Conservation (phyloP, 1,284 basidiomycete genomes). For the Exsudoporus floridanus region DNA sequence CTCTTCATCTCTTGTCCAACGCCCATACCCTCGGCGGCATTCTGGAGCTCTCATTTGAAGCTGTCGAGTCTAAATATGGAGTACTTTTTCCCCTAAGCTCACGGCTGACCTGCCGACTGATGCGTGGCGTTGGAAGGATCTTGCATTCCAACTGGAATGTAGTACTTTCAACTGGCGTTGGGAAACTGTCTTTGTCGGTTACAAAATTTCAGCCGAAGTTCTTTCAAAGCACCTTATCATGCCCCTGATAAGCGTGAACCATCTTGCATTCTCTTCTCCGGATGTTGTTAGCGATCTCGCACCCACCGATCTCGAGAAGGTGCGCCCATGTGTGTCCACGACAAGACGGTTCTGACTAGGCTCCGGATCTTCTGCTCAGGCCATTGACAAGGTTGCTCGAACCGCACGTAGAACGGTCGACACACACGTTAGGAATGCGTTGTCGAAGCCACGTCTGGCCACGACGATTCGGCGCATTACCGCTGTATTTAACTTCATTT, state of each 20-base stretch:
- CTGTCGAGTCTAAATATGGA: slow-evolving; percentile 55
- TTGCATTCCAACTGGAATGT: slow-evolving; percentile 59
- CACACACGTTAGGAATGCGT: slow-evolving; percentile 65
- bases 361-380: slow-evolving; percentile 43
- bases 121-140: slow-evolving; percentile 47
- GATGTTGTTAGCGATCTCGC: slow-evolving; percentile 55
- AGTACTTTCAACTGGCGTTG: slow-evolving; percentile 71
- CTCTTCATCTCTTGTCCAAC: slow-evolving; percentile 51
- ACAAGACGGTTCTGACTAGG: slow-evolving; percentile 1
- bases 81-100: slow-evolving; percentile 37
- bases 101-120: slow-evolving; percentile 13
- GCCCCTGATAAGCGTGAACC: slow-evolving; percentile 67
- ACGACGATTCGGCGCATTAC: slow-evolving; percentile 67
- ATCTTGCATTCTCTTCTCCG: slow-evolving; percentile 62
- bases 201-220: slow-evolving; percentile 63
- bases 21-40: slow-evolving; percentile 61
- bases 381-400: slow-evolving; percentile 65
- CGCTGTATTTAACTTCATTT: slow-evolving; percentile 62
- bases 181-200: slow-evolving; percentile 65
- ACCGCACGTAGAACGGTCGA: slow-evolving; percentile 65
- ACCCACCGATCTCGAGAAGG: slow-evolving; percentile 65
- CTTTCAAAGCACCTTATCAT: slow-evolving; percentile 73
- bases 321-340: slow-evolving; percentile 26
- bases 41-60: slow-evolving; percentile 55
- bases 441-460: slow-evolving; percentile 63